These are phyloP conservation scores for Pseudozyma flocculosa DNA, from an alignment of 1,284 basidiomycete species.

Conservation along the genomic window DNA sequence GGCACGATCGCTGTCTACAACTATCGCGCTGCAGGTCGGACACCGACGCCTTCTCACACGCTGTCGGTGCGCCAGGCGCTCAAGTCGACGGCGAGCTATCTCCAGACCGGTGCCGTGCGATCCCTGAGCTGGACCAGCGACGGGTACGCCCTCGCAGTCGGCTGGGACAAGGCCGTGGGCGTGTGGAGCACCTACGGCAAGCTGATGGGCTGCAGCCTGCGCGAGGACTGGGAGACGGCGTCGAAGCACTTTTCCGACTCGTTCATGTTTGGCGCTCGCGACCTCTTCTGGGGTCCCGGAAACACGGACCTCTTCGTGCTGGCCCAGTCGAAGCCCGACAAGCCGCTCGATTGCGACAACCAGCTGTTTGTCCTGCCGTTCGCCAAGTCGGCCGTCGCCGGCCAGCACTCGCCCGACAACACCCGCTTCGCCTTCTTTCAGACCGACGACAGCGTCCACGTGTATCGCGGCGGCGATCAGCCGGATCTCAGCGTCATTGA, in stretches of 20 bases:
- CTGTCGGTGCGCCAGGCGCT: constrained; percentile 53
- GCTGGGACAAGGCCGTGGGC: constrained; percentile 85
- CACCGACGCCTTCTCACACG: constrained; percentile 46
- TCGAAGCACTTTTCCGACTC: constrained; percentile 65
- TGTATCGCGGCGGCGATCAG: constrained; percentile 96
- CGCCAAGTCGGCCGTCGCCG: constrained; percentile 88
- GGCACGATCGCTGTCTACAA: constrained; percentile 52
- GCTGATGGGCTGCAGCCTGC: constrained; percentile 72
- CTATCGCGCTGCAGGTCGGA: constrained; percentile 36
- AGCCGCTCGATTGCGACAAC: constrained; percentile 15
- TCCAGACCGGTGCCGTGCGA: constrained; percentile 69
- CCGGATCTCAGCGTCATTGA: constrained; percentile 98
- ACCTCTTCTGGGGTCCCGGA: constrained; percentile 54
- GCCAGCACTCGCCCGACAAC: constrained; percentile 89
- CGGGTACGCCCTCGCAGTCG: constrained; percentile 94
- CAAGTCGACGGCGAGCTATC: constrained; percentile 55
- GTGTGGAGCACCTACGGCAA: constrained; percentile 87
- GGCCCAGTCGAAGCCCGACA: constrained; percentile 10
- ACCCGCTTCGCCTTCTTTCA: constrained; percentile 92
- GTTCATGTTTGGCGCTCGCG: constrained; percentile 75
- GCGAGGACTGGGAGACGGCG: constrained; percentile 68
- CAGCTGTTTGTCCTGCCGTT: constrained; percentile 66
- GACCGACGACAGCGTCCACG: constrained; percentile 86
- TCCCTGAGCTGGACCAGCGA: constrained; percentile 73
- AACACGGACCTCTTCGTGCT: constrained; percentile 46